phyloP scores from a whole-genome alignment of 805 yeast genomes.

The Candida khao-thaluensis region DNA sequence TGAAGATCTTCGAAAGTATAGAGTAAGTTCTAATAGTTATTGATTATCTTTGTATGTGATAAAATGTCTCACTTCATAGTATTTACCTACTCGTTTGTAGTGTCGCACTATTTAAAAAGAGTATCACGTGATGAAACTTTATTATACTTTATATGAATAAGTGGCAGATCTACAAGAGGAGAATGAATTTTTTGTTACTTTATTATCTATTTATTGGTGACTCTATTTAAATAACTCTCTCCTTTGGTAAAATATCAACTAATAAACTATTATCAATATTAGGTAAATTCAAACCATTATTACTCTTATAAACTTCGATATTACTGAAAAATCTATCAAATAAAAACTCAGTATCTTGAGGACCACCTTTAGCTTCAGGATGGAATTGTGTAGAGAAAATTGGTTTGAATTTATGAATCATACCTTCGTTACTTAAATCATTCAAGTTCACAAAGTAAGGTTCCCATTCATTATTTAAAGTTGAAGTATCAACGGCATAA shows the following conservation, averaged over 20 bases:
- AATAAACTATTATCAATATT: slow-evolving; percentile 49
- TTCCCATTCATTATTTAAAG: slow-evolving; percentile 77
- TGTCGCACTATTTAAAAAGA: too few species aligned
- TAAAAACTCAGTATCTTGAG: slow-evolving; percentile 85
- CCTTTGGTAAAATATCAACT: slow-evolving; percentile 63
- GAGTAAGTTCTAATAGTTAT: too few species aligned
- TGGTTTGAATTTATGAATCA: slow-evolving; percentile 85
- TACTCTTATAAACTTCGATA: slow-evolving; percentile 52
- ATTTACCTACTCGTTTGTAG: too few species aligned
- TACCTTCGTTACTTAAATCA: slow-evolving; percentile 96
- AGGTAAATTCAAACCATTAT: slow-evolving; percentile 41
- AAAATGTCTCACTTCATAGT: too few species aligned
- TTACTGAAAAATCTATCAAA: slow-evolving; percentile 85
- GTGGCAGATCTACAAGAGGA: too few species aligned
- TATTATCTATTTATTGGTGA: too few species aligned
- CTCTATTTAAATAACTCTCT: slow-evolving; percentile 50
- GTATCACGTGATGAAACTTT: too few species aligned
- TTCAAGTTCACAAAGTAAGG: slow-evolving; percentile 86
- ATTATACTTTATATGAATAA: too few species aligned
- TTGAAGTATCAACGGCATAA: slow-evolving; percentile 85
- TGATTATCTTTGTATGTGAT: too few species aligned
- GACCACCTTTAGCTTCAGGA: slow-evolving; percentile 99
- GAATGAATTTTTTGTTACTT: too few species aligned
- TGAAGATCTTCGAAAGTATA: too few species aligned
- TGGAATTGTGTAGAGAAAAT: slow-evolving; percentile 97